Base-by-base conservation (phyloP, 352 stramenopile species). In the Nothophytophthora sp. region DNA sequence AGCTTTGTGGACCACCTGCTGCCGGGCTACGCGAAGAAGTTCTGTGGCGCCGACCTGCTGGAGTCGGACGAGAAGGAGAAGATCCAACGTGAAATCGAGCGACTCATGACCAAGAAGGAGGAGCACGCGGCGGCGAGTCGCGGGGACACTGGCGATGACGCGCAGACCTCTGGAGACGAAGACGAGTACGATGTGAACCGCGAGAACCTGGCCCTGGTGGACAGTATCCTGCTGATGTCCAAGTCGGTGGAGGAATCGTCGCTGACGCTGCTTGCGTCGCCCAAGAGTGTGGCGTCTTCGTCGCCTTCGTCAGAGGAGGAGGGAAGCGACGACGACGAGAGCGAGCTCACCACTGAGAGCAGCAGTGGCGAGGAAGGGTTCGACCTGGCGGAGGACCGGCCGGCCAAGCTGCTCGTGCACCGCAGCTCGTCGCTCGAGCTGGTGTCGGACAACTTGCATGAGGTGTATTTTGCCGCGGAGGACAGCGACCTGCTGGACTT, bases 1-100 rank as follows among this genome's bases (percentile, higher is more conserved):
- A 90, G 48, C 62, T 94, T 94, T 45, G 80, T 94, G 15, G 84
- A 94, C 41, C 84, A 92, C 59, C 59, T 94, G 36, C 66, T 92
- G 43, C 84, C 84, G 0, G 81, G 76, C 22, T 79, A 89, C 45
- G 81, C 77, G 23, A 92, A 90, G 63, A 88, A 88, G 53, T 87
- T 92, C 50, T 90, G 80, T 70, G 63, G 70, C 29, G 59, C 49
- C n/a, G 63, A 84, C 46, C 46, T 71, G 50, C 67, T 88, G 42
- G 84, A 90, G 48, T 73, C 69, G 23, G 84, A 92, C 35, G 84
- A 94, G 59, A 87, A 88, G 56, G 80, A 88, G 50, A 76, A 89
- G 51, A 92, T 94, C 45, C 67, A 92, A 49, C 72, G 70, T 25
- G 83, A 94, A 63, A 94, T 94, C 54, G 76, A 88, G 56, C 83